A percentile compares a stretch with the other conserved stretches of the same genome.
These are phyloP conservation scores for Pleurotus salmoneostramineus DNA, from an alignment of 768 basidiomycete species.

Conservation along the genomic window DNA sequence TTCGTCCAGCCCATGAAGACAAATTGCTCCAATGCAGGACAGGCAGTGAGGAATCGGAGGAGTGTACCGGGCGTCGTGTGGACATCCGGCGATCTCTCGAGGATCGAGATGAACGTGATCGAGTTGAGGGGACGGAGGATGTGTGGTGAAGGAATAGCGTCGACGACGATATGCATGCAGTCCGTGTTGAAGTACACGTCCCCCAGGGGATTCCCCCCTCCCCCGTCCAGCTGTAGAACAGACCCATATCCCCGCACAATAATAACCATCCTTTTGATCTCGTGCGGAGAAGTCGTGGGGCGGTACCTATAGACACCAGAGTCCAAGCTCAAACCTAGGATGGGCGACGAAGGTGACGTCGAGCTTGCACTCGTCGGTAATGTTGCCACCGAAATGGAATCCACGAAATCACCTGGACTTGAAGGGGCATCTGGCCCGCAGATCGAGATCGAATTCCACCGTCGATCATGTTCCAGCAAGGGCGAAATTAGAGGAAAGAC, in stretches of 20 bases:
- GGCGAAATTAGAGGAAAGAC: constrained; percentile 64
- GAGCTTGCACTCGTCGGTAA: too few species aligned
- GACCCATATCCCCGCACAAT: neutral
- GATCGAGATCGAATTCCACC: constrained; percentile 55
- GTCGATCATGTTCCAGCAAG: constrained; percentile 47
- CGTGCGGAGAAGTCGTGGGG: constrained; percentile 17
- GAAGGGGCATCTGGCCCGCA: constrained; percentile 27
- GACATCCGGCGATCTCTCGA: constrained; percentile 38
- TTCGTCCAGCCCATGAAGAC: constrained; percentile 51
- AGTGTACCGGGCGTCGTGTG: constrained; percentile 44
- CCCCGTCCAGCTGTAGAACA: constrained; percentile 27
- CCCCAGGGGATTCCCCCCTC: constrained; percentile 21
- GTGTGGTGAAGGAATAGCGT: constrained; percentile 43
- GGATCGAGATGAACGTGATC: constrained; percentile 48
- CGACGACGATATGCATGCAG: constrained; percentile 43
- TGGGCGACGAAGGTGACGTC: too few species aligned
- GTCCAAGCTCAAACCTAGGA: neutral
- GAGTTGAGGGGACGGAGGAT: constrained; percentile 48
- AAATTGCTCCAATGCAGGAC: constrained; percentile 59
- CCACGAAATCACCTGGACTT: too few species aligned
- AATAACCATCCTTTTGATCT: neutral
- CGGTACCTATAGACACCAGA: constrained; percentile 18
- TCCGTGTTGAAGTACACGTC: constrained; percentile 30
- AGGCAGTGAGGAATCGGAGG: constrained; percentile 57
- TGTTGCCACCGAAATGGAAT: too few species aligned